Conservation (phyloP, 805 yeast species). For the Saturnispora galanensis region DNA sequence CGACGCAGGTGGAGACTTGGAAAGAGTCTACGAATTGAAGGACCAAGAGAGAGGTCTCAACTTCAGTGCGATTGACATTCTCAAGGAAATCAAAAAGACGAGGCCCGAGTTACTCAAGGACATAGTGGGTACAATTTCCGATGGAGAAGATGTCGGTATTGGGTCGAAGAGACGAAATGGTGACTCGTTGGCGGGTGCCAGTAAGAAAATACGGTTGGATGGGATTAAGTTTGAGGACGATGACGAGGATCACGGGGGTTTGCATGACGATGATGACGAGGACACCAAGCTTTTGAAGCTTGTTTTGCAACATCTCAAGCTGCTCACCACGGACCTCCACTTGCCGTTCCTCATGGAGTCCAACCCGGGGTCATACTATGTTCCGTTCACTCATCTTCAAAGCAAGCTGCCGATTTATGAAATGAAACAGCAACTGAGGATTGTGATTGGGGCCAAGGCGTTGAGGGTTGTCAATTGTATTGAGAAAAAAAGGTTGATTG, state of each 20-base stretch:
- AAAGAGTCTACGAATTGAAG: constrained; percentile 22
- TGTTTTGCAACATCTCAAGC: constrained; percentile 49
- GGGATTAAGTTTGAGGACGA: constrained; percentile 23
- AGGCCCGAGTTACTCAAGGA: constrained; percentile 28
- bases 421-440: constrained; percentile 48
- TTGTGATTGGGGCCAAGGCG: constrained; percentile 56
- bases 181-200: constrained; percentile 8
- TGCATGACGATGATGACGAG: constrained; percentile 11
- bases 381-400: constrained; percentile 49
- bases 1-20: constrained; percentile 15
- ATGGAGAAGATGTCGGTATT: constrained; percentile 10
- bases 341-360: constrained; percentile 53
- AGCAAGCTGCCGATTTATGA: constrained; percentile 37
- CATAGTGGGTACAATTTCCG: constrained; percentile 27
- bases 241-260: constrained; percentile 21
- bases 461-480: constrained; percentile 72
- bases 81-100: constrained; percentile 18
- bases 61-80: constrained; percentile 36
- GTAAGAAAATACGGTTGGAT: constrained; percentile 10
- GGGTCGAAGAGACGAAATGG: constrained; percentile 7
- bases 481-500: constrained; percentile 57
- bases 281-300: constrained; percentile 19
- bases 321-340: constrained; percentile 42
- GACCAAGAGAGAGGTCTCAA: constrained; percentile 29
- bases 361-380: constrained; percentile 46